Conservation (phyloP, 768 basidiomycete genomes). For the Boletales sp. region DNA sequence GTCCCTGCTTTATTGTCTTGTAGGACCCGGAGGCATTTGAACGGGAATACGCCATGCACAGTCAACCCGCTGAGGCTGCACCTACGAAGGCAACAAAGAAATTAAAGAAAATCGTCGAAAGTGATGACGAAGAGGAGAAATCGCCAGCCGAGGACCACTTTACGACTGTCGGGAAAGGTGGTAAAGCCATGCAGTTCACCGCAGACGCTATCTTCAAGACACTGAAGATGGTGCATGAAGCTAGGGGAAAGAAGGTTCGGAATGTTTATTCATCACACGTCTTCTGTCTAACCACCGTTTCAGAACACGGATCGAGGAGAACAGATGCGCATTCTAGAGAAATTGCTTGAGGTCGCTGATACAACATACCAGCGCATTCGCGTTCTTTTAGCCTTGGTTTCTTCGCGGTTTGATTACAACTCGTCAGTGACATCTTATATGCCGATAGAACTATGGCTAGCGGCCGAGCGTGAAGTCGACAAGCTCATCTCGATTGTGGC, state of each 20-base stretch:
- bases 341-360: conserved; percentile 77
- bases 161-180: conserved; percentile 88
- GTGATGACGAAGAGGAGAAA: conserved; percentile 42
- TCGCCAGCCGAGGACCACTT: conserved; percentile 59
- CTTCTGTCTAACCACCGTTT: conserved; percentile 10
- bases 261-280: not conserved
- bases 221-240: conserved; percentile 87
- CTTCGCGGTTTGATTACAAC: conserved; percentile 96
- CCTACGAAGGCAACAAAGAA: conserved; percentile 35
- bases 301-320: conserved; percentile 96
- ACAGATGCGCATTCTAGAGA: conserved; percentile 88
- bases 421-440: conserved; percentile 82
- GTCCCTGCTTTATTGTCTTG: not conserved
- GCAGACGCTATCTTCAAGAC: conserved; percentile 89
- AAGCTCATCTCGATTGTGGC: conserved; percentile 79
- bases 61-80: conserved; percentile 43
- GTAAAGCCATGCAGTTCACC: conserved; percentile 77
- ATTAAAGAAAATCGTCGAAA: conserved; percentile 32
- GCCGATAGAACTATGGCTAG: conserved; percentile 88
- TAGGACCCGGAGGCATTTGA: conserved; percentile 91
- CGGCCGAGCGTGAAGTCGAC: conserved; percentile 86
- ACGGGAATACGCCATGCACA: conserved; percentile 59
- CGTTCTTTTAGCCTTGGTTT: conserved; percentile 88
- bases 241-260: conserved; percentile 90
- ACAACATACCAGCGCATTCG: conserved; percentile 93